Evolutionary conservation across 805 yeast genomes (phyloP).

Genomic region (Danielozyma ontarioensis): DNA sequence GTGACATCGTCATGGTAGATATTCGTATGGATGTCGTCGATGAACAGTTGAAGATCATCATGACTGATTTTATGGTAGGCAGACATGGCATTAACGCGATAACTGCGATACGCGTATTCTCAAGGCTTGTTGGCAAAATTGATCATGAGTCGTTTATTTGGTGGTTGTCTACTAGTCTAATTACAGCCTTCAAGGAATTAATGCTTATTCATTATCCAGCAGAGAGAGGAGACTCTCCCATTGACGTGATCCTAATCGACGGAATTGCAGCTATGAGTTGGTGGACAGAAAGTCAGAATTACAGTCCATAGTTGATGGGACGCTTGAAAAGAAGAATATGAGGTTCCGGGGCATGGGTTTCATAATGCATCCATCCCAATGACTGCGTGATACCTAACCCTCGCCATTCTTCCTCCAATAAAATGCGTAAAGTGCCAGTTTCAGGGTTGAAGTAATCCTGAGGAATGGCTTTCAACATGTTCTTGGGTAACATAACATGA

Average conservation of each 20-base stretch:
- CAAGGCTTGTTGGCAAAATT: no score
- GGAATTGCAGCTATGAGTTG: no score
- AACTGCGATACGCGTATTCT: no score
- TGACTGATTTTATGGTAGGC: constrained; percentile 16
- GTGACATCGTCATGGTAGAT: constrained; percentile 24
- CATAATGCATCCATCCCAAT: constrained; percentile 96
- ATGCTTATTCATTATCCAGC: neutral
- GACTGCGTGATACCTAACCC: constrained; percentile 97
- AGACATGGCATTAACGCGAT: constrained; percentile 1
- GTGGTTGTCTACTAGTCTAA: neutral
- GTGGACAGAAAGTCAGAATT: no score
- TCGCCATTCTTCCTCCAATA: constrained; percentile 97
- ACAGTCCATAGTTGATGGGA: constrained; percentile 51
- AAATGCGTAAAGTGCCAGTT: constrained; percentile 86
- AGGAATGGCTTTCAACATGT: constrained; percentile 90
- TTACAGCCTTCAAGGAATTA: neutral
- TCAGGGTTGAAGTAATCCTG: constrained; percentile 90
- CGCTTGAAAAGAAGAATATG: constrained; percentile 83
- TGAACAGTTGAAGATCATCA: constrained; percentile 25
- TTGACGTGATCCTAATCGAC: no score
- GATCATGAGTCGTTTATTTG: no score
- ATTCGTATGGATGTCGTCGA: constrained; percentile 29
- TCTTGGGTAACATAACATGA: constrained; percentile 95
- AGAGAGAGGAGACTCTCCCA: no score
- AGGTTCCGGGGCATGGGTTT: constrained; percentile 97